A percentile compares a stretch with the other conserved stretches of the same genome.
These are phyloP conservation scores for Tricholoma sp. DNA, from an alignment of 768 basidiomycete species.

Conservation along the genomic window DNA sequence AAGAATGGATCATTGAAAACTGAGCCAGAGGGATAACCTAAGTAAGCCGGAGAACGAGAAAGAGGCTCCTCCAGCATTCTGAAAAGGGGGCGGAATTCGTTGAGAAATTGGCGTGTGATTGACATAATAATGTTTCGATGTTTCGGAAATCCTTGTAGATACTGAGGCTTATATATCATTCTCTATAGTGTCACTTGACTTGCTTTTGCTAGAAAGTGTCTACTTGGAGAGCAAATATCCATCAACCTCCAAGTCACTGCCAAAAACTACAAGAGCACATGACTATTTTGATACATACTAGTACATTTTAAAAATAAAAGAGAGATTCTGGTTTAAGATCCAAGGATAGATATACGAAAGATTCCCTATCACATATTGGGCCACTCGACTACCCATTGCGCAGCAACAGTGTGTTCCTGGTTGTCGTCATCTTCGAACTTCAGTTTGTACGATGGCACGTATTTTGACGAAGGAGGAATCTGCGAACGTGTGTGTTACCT, in stretches of 20 bases:
- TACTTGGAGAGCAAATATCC: background rate
- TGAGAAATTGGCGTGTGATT: constrained; percentile 55
- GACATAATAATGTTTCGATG: constrained; percentile 51
- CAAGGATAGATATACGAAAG: background rate
- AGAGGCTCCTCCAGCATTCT: constrained; percentile 74
- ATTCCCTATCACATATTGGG: constrained; percentile 33
- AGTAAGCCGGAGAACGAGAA: constrained; percentile 19
- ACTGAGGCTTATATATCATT: constrained; percentile 3
- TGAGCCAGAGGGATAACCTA: constrained; percentile 11
- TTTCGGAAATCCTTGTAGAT: background rate
- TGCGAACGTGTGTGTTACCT: constrained; percentile 8
- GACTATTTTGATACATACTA: background rate
- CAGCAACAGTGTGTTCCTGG: constrained; percentile 71
- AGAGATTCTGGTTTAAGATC: background rate
- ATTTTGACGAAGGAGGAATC: constrained; percentile 38
- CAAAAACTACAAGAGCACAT: too few species aligned
- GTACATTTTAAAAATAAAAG: background rate
- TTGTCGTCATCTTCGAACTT: constrained; percentile 90
- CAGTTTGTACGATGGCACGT: constrained; percentile 62
- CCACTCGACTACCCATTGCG: constrained; percentile 81
- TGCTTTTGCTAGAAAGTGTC: background rate
- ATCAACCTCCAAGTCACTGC: too few species aligned
- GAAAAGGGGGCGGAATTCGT: constrained; percentile 71
- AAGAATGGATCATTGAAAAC: constrained; percentile 51
- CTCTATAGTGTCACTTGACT: background rate